Base-by-base conservation (phyloP, 352 stramenopile species). In the Sclerospora graminicola region DNA sequence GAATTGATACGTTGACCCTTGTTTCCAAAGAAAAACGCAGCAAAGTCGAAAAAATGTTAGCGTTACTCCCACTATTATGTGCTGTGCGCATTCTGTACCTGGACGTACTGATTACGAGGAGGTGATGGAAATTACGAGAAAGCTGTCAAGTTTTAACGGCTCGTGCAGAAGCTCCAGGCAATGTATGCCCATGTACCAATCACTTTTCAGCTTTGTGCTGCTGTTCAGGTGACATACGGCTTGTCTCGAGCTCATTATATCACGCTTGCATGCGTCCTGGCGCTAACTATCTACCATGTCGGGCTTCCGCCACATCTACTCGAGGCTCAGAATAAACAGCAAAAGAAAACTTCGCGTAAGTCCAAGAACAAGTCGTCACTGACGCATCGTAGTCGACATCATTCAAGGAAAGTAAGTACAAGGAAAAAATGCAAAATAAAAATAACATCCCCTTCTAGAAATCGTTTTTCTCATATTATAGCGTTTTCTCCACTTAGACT, bases 71-170 rank as follows among this genome's bases (percentile, higher is more conserved):
- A n/a, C n/a, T n/a, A n/a, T n/a, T 51, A 76, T 19, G 51, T 89
- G 8, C 88, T 83, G 39, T 93, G 81, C 37, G 58, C 42, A 8
- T 93, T 93, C 36, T 93, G 81, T 42, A 69, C 67, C 15, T 61
- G 81, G 20, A 74, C 77, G 10, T 93, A 78, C 24, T 59, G 64
- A 0, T 51, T 82, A 5, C 90, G 81, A 29, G 78, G 81, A 19
- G 81, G 81, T 38, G 81, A 69, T 41, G 71, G 73, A 20, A 88
- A 87, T 35, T 79, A 69, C 16, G 58, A 82, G 32, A 65, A 90
- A 41, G 78, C 77, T n/a, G 60, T 72, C 10, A 72, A 78, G 41
- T 89, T 83, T 57, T 68, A 71, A 19, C 69, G 87, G 26, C 90
- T 85, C 41, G 40, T 90, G 32, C 46, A 76, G 24, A 54, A 74